These are phyloP conservation scores for Erysimum pusillum DNA, from an alignment of 441 rosid species.

Conservation along the genomic window DNA sequence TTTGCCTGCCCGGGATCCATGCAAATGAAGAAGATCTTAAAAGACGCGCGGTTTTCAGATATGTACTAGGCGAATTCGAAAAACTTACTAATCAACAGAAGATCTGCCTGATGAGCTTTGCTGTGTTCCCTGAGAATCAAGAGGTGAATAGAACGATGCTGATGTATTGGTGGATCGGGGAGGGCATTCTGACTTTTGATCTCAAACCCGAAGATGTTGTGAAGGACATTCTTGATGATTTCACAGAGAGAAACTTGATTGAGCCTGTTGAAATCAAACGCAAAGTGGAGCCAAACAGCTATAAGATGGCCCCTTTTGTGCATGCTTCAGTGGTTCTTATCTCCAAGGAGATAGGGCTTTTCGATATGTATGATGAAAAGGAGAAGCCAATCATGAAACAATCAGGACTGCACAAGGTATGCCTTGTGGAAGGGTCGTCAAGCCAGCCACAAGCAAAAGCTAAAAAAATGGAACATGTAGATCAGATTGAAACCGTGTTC, in stretches of 20 bases:
- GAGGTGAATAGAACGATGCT: slow-evolving; percentile 56
- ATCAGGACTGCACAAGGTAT: slow-evolving; percentile 29
- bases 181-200: slow-evolving; percentile 26
- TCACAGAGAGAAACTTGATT: slow-evolving; percentile 41
- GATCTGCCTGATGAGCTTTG: slow-evolving; percentile 53
- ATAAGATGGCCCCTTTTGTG: slow-evolving; percentile 49
- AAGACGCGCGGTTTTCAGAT: slow-evolving; percentile 12
- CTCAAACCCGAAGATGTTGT: slow-evolving; percentile 36
- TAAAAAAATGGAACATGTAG: background rate
- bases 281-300: slow-evolving; percentile 36
- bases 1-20: slow-evolving; percentile 39
- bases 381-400: slow-evolving; percentile 40
- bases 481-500: slow-evolving; percentile 49
- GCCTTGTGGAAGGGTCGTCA: slow-evolving; percentile 47
- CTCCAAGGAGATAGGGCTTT: slow-evolving; percentile 24
- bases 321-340: slow-evolving; percentile 50
- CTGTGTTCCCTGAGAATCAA: slow-evolving; percentile 55
- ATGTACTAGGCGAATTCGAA: slow-evolving; percentile 28
- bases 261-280: slow-evolving; percentile 42
- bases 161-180: slow-evolving; percentile 66
- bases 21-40: background rate
- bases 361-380: slow-evolving; percentile 9
- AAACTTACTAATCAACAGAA: background rate
- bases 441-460: slow-evolving; percentile 34
- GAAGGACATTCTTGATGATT: slow-evolving; percentile 23